phyloP scores from a whole-genome alignment of 371 early-diverging fungal species.

The Mortierella sp. region DNA sequence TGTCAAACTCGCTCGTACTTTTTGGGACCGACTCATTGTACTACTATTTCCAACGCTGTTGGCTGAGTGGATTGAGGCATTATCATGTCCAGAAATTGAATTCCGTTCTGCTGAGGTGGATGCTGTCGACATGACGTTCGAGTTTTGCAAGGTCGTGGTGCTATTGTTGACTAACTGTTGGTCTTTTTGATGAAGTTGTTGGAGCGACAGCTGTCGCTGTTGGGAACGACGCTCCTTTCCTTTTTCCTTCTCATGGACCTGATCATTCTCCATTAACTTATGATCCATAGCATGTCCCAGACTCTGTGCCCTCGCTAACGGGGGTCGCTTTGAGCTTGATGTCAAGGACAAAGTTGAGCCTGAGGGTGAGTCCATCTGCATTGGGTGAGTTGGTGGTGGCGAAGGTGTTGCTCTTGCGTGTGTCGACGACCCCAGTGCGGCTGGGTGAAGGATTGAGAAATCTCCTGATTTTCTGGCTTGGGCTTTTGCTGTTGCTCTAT shows the following conservation, averaged over 20 bases:
- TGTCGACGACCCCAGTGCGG: not conserved
- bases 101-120: not conserved
- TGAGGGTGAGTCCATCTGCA: not conserved
- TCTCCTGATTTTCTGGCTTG: slow-evolving; percentile 26
- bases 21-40: slow-evolving; percentile 25
- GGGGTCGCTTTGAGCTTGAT: too few species aligned
- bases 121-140: not conserved
- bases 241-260: too few species aligned
- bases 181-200: not conserved
- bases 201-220: not conserved
- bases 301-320: not conserved
- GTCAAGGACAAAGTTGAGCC: not conserved
- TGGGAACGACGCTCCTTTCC: not conserved
- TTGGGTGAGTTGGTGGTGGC: not conserved
- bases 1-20: slow-evolving; percentile 36
- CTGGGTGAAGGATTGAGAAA: slow-evolving; percentile 20
- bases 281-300: not conserved
- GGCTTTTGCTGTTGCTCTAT: slow-evolving; percentile 18
- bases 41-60: not conserved
- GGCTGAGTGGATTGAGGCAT: not conserved
- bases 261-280: too few species aligned
- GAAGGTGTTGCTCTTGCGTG: not conserved
- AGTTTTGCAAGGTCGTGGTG: too few species aligned
- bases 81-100: not conserved
- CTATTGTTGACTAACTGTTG: not conserved